Percentiles rank a stretch among this genome's conserved stretches.
Evolutionary conservation across 2,329 filamentous ascomycete genomes (phyloP).

Genomic region (Fusarium ambrosium): DNA sequence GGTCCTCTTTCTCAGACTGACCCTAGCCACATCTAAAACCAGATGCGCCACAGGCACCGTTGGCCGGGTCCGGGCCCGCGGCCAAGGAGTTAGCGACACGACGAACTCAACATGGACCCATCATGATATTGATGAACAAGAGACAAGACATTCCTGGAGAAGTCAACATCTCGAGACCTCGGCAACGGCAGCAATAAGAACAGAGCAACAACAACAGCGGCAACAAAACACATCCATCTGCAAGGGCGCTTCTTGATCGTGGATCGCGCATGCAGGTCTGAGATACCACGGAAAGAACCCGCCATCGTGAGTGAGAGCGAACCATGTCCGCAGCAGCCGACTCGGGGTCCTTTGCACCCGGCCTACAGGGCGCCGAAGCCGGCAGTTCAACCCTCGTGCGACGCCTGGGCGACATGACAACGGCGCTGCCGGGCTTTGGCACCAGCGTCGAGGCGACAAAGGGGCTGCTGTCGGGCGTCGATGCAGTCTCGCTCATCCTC

Average conservation of each 20-base stretch:
- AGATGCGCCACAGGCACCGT: conserved; percentile 14
- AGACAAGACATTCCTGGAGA: background rate
- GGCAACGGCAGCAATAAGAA: background rate
- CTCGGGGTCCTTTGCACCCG: conserved; percentile 16
- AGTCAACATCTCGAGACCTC: background rate
- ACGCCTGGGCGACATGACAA: conserved; percentile 37
- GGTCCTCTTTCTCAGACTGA: background rate
- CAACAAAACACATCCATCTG: background rate
- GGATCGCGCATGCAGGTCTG: conserved; percentile 8
- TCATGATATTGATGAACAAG: conserved; percentile 3
- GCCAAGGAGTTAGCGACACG: background rate
- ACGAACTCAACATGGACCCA: background rate
- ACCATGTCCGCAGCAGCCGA: conserved; percentile 35
- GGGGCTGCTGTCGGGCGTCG: conserved; percentile 44
- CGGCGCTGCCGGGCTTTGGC: conserved; percentile 34
- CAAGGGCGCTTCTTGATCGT: conserved; percentile 3
- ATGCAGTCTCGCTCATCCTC: conserved; percentile 54
- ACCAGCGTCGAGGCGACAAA: conserved; percentile 31
- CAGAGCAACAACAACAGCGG: background rate
- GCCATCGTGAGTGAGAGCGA: background rate
- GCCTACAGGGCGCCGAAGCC: conserved; percentile 32
- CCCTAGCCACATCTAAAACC: conserved; percentile 23
- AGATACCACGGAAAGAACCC: conserved; percentile 18
- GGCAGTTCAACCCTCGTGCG: conserved; percentile 33
- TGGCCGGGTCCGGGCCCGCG: background rate